A percentile compares a stretch with the other conserved stretches of the same genome.
Conservation (phyloP, 1,139 yeast genomes). For the Yamadazyma membranifaciens region DNA sequence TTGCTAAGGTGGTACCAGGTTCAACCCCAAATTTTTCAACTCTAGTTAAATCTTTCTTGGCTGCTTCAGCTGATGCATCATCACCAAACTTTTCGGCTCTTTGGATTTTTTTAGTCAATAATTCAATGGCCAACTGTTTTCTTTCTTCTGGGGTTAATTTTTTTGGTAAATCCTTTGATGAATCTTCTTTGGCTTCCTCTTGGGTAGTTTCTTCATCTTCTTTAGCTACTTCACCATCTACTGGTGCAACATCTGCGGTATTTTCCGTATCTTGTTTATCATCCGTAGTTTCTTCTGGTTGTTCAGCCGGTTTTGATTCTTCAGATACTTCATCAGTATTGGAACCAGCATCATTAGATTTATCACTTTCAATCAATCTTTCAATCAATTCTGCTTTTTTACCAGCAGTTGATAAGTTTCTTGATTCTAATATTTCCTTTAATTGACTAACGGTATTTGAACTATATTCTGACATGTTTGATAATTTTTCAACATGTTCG, state of each 20-base stretch:
- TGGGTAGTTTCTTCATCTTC: background rate
- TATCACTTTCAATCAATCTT: conserved; percentile 49
- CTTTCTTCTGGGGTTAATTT: conserved; percentile 65
- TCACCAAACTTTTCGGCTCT: conserved; percentile 80
- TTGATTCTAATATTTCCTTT: conserved; percentile 69
- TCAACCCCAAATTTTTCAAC: conserved; percentile 85
- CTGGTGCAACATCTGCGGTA: conserved; percentile 15
- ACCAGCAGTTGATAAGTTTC: conserved; percentile 72
- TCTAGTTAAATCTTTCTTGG: conserved; percentile 61
- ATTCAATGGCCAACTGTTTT: conserved; percentile 65
- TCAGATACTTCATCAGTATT: conserved; percentile 8
- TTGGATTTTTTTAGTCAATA: conserved; percentile 62
- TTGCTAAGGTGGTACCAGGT: conserved; percentile 62
- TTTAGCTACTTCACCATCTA: conserved; percentile 11
- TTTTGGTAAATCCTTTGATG: conserved; percentile 35
- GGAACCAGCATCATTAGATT: conserved; percentile 16
- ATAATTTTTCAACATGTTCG: conserved; percentile 4
- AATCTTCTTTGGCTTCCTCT: conserved; percentile 14
- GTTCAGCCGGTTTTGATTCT: conserved; percentile 10
- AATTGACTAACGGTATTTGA: conserved; percentile 79
- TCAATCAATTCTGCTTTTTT: conserved; percentile 80
- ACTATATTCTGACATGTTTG: conserved; percentile 55
- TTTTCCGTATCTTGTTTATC: conserved; percentile 5
- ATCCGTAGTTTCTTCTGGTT: conserved; percentile 11
- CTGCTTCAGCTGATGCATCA: conserved; percentile 51